These are phyloP conservation scores for Corniculantispora saksenae DNA, from an alignment of 2,329 filamentous ascomycete genomes.

Conservation along the genomic window DNA sequence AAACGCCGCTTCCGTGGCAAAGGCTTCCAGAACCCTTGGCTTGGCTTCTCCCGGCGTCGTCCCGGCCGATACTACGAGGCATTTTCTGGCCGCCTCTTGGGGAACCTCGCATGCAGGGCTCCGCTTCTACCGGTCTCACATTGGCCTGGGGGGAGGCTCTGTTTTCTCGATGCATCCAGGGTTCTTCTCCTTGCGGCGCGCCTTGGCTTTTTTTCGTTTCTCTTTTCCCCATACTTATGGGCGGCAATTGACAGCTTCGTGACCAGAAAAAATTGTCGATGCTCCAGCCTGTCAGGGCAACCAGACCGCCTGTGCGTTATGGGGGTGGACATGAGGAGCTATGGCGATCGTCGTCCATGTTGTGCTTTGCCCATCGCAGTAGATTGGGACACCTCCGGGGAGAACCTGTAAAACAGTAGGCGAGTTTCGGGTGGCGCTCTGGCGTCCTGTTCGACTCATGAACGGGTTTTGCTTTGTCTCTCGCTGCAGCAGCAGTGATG, in stretches of 20 bases:
- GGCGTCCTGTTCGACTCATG: constrained; percentile 14
- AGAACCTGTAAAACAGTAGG: neutral
- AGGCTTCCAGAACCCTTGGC: constrained; percentile 15
- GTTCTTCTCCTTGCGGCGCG: neutral
- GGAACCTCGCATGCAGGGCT: constrained; percentile 4
- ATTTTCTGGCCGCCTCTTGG: constrained; percentile 15
- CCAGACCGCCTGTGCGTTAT: constrained; percentile 16
- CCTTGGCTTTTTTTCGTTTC: neutral
- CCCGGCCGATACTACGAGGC: constrained; percentile 18
- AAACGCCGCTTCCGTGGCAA: constrained; percentile 16
- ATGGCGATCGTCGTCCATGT: constrained; percentile 1
- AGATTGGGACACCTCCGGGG: constrained; percentile 10
- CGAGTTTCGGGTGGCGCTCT: constrained; percentile 15
- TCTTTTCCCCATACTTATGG: constrained; percentile 1
- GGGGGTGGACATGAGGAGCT: constrained; percentile 16
- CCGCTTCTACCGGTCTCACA: constrained; percentile 11
- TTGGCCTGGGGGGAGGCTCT: constrained; percentile 15
- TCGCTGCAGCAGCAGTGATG: neutral
- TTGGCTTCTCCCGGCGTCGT: constrained; percentile 8
- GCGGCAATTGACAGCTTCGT: constrained; percentile 12
- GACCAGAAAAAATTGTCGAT: neutral
- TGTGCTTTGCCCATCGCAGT: neutral
- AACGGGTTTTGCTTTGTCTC: neutral
- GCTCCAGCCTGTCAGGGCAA: constrained; percentile 9
- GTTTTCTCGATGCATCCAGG: constrained; percentile 18